Evolutionary conservation across 805 yeast genomes (phyloP), one percentile per base, ranked within the genome.

Genomic region (Henningerozyma blattae): DNA sequence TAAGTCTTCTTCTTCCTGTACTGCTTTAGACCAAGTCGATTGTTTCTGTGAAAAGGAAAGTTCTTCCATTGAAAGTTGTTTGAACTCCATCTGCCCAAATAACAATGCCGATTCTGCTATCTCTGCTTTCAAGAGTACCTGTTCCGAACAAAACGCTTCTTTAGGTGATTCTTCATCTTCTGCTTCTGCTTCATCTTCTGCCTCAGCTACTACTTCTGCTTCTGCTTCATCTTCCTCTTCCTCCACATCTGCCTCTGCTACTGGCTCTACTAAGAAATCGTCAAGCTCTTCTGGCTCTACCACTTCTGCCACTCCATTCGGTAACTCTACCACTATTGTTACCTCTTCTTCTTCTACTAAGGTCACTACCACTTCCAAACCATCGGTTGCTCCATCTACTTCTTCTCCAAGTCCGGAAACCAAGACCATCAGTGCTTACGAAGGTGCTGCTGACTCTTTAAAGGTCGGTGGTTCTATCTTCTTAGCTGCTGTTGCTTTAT

Each of bases 11-110:
- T 58, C 72, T 28, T 39, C 62, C 31, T 81, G 91, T 59, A 45
- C 62, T 38, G 64, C 75, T 37, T 56, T 84, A 56, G 71, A 70
- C 56, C 74, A 80, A 50, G 64, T 83, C 44, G 48, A 61, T 28
- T 85, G 94, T 66, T 60, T 81, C 47, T 82, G 94, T 60, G 56
- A 67, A 28, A 63, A 64, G 35, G 73, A 80, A 47, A 59, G 68
- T 43, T 38, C 59, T 39, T 61, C 68, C 28, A 60, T 85, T 46
- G 59, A 72, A 50, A 41, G 61, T 34, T 86, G 95, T 65, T 65
- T 86, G 59, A 61, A 68, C 36, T 52, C 65, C 38, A 68, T 64
- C 40, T 86, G 96, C 65, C 87, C 94, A 46, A 58, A 66, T 47
- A 79, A 68, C 42, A 58, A 64, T 30, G 65, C 75, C 27, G 71